Percentiles rank a stretch among this genome's conserved stretches.
phyloP scores from a whole-genome alignment of 2,329 filamentous ascomycete species.

The Cryphonectria parasitica region DNA sequence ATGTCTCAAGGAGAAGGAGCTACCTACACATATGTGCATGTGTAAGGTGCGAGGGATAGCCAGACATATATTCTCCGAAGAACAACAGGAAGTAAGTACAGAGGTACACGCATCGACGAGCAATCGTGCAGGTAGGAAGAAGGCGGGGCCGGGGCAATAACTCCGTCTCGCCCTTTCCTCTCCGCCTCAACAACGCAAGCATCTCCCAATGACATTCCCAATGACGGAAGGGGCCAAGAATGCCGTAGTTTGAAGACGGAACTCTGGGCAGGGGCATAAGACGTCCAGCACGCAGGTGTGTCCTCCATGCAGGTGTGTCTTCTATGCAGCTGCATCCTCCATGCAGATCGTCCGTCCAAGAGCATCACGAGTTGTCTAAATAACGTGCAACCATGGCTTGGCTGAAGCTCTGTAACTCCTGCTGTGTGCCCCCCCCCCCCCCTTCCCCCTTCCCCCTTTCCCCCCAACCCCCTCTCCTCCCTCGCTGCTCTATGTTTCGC shows the following conservation, averaged over 20 bases:
- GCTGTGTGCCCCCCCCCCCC: not conserved
- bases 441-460: too few species aligned
- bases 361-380: conserved; percentile 11
- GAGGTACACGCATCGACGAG: not conserved
- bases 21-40: not conserved
- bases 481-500: not conserved
- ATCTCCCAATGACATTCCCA: not conserved
- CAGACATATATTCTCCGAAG: conserved; percentile 5
- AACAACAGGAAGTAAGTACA: not conserved
- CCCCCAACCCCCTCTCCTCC: not conserved
- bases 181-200: not conserved
- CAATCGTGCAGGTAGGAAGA: conserved; percentile 11
- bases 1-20: conserved; percentile 3
- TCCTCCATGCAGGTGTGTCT: too few species aligned
- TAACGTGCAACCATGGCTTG: conserved; percentile 2
- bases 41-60: conserved; percentile 10
- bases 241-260: not conserved
- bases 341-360: not conserved
- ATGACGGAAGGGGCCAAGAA: not conserved
- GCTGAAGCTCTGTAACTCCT: not conserved
- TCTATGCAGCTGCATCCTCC: too few species aligned
- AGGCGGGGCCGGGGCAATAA: not conserved
- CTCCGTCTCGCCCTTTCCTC: not conserved
- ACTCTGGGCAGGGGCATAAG: not conserved
- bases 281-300: not conserved